These are phyloP conservation scores for Ophiocordyceps sinensis DNA, from an alignment of 2,329 filamentous ascomycete genomes.

Conservation along the genomic window DNA sequence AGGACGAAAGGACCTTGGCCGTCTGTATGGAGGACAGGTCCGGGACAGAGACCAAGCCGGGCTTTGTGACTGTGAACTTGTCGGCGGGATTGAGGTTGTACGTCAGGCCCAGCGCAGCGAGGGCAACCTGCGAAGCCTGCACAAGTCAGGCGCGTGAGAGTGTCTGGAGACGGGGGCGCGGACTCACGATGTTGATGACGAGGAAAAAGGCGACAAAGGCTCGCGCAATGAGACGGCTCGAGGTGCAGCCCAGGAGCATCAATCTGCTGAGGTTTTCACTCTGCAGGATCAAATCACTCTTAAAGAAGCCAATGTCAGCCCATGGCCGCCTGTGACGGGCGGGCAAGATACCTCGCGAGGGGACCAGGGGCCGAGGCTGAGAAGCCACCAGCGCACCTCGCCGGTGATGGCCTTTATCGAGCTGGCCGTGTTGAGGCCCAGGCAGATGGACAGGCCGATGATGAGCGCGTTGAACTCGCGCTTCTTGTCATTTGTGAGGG, in stretches of 20 bases:
- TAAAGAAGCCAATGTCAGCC: not conserved
- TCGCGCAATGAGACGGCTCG: constrained; percentile 6
- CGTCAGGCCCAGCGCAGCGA: constrained; percentile 26
- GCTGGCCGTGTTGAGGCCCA: constrained; percentile 26
- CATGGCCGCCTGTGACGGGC: not conserved
- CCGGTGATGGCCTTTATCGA: constrained; percentile 27
- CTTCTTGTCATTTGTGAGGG: constrained; percentile 19
- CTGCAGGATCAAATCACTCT: constrained; percentile 10
- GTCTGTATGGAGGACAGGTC: constrained; percentile 21
- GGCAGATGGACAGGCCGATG: constrained; percentile 25
- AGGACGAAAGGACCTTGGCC: constrained; percentile 11
- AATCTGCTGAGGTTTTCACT: constrained; percentile 11
- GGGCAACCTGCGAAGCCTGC: constrained; percentile 25
- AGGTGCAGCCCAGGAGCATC: constrained; percentile 7
- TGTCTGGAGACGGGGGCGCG: not conserved
- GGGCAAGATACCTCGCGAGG: constrained; percentile 19
- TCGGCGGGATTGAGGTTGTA: constrained; percentile 26
- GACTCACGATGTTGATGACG: constrained; percentile 9
- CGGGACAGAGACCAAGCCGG: constrained; percentile 21
- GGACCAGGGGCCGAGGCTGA: constrained; percentile 20
- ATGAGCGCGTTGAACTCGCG: constrained; percentile 28
- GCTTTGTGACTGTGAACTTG: constrained; percentile 13
- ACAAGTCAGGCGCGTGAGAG: no score
- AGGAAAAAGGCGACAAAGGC: constrained; percentile 10
- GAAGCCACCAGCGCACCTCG: constrained; percentile 31